Percentiles rank a stretch among this genome's conserved stretches.
These are phyloP conservation scores for Boletus smithii DNA, from an alignment of 1,284 basidiomycete species.

Conservation along the genomic window DNA sequence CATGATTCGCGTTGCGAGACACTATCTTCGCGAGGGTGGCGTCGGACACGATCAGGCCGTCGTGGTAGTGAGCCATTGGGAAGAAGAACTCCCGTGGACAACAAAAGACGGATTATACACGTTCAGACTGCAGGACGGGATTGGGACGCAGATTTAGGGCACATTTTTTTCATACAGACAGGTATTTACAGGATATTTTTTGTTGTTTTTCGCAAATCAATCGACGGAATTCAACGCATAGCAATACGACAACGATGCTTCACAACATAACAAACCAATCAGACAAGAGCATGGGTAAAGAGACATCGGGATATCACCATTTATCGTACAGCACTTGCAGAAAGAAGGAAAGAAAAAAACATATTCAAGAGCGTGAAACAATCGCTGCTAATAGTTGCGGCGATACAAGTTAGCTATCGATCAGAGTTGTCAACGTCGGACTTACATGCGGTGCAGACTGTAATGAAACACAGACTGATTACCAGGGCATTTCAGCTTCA, in stretches of 20 bases:
- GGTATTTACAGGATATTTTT: conserved; percentile 5
- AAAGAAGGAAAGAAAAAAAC: neutral
- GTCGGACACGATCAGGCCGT: conserved; percentile 64
- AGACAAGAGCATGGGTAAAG: neutral
- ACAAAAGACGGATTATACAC: conserved; percentile 46
- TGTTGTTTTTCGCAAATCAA: no score
- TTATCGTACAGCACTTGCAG: conserved; percentile 8
- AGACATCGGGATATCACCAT: neutral
- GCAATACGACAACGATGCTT: conserved; percentile 1
- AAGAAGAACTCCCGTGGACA: conserved; percentile 81
- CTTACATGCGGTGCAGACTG: no score
- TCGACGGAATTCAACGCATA: no score
- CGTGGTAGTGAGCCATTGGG: conserved; percentile 85
- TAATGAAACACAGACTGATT: neutral
- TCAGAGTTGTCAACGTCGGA: no score
- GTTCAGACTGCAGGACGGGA: conserved; percentile 39
- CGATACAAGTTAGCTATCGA: no score
- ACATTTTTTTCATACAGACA: neutral
- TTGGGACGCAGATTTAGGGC: conserved; percentile 23
- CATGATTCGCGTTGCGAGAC: conserved; percentile 64
- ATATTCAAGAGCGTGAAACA: no score
- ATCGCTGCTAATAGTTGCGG: no score
- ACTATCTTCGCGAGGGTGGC: conserved; percentile 60
- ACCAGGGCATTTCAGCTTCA: conserved; percentile 24
- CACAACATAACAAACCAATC: conserved; percentile 1